Base-by-base conservation (phyloP, 116 monocot genomes). In the Iris pallida region DNA sequence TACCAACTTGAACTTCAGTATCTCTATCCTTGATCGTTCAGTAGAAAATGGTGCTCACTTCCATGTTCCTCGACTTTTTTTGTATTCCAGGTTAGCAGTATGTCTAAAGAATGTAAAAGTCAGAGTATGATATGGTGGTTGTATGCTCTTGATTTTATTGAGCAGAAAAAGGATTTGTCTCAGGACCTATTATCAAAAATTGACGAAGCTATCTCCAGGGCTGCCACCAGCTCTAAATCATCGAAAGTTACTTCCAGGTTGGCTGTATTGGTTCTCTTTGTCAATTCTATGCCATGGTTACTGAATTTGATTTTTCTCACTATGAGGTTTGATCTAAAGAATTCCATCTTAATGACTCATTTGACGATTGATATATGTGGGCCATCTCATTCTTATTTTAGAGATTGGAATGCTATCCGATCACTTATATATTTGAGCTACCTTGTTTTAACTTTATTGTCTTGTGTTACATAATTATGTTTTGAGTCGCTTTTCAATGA, bases 61-160 rank as follows among this genome's bases (percentile, higher is more conserved):
- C 30, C 30, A 30, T 30, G 30, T 30, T 30, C 30, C 30, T 30
- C 3, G 30, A 30, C 30, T 67, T 53, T 16, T 14, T 4, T 54
- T 42, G 10, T 67, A 55, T 16, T 65, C n/a, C 71, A 94, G 94
- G 90, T 94, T 55, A 76, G 74, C 40, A 71, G 44, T 51, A 42
- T 83, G 55, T 69, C 68, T 40, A 67, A 59, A 10, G 90, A 94
- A 54, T 70, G 71, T 43, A 69, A 81, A 67, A 53, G 67, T 41
- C 63, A 80, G 15, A 82, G 54, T 49, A 74, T 80, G 65, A 65
- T 49, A 57, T 96, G 96, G 96, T 96, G 92, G 92, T 67, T 96
- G 57, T 61, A 89, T 68, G 81, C 84, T 12, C 85, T 96, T 75
- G 66, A 83, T 60, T 60, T 70, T 70, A 80, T 92, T 64, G 89